Base-by-base conservation (phyloP, 306 rosid species). In the Cucumis melo region DNA sequence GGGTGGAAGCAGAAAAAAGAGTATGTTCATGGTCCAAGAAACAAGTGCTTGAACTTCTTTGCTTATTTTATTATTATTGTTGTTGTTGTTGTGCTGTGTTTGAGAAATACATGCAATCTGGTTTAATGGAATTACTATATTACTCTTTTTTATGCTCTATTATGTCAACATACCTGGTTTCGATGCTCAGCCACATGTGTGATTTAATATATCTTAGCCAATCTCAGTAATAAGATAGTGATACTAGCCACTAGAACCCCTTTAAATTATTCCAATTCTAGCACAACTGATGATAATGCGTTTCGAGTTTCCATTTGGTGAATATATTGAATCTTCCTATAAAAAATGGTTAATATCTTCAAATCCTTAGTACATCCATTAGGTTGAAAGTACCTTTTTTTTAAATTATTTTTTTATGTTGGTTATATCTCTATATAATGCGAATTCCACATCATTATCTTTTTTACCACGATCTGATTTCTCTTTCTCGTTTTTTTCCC, bases 1-100 rank as follows among this genome's bases (percentile, higher is more conserved):
- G 75, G 97, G 98, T 67, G 98, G 97, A 87, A 91, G 92, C 91
- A 84, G 83, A 78, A 93, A 93, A 86, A 91, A 93, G 75, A 82
- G 98, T 93, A 91, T 56, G 96, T 80, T 81, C 63, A 14, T 75
- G 15, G 78, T 44, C 65, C 55, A 36, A 39, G 58, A 66, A 73
- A 50, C 72, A 78, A 65, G 24, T 50, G 54, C 65, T 74, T 68
- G 79, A 63, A 71, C 39, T 42, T 73, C 77, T 77, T 23, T 58
- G 20, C 24, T 72, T 72, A 15, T 0, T 66, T 39, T 36, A 32
- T 32, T 32, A 32, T 32, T 32, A 32, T 61, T 61, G 4, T 58
- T 58, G 0, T 29, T 63, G 0, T 16, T 6, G 1, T 42, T 4
- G 51, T 27, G 36, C 10, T 34, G 41, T 29, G 15, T 54, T 34